Percentiles rank a stretch among this genome's conserved stretches.
These are phyloP conservation scores for Trypanosoma platydactyli DNA, from an alignment of 208 protist genomes.

Conservation along the genomic window DNA sequence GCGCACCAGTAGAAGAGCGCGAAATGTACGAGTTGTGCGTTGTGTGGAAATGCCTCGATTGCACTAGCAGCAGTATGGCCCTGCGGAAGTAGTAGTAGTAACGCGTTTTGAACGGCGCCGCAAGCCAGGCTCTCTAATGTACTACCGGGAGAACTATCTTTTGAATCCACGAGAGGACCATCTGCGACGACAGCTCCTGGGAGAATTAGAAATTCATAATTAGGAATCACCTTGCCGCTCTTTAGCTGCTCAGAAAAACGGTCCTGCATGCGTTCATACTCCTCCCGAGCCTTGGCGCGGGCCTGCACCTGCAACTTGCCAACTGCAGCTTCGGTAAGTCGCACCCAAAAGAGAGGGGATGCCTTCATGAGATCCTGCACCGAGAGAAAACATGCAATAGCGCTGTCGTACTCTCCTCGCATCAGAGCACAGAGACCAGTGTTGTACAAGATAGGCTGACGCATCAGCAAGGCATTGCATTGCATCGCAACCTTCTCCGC, in stretches of 20 bases:
- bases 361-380: constrained; percentile 76
- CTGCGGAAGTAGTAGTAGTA: constrained; percentile 72
- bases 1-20: constrained; percentile 79
- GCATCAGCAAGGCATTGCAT: constrained; percentile 34
- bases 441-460: constrained; percentile 79
- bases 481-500: constrained; percentile 50
- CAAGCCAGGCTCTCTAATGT: constrained; percentile 54
- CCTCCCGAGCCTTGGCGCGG: constrained; percentile 35
- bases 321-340: constrained; percentile 77
- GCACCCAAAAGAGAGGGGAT: constrained; percentile 83
- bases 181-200: constrained; percentile 55
- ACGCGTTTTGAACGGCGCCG: constrained; percentile 74
- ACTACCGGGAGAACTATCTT: constrained; percentile 19
- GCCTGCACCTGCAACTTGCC: constrained; percentile 46
- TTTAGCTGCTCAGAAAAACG: constrained; percentile 59
- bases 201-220: constrained; percentile 82
- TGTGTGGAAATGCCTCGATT: constrained; percentile 62
- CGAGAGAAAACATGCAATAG: constrained; percentile 65
- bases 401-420: constrained; percentile 71
- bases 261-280: constrained; percentile 80
- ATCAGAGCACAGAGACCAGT: constrained; percentile 80
- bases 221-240: constrained; percentile 67
- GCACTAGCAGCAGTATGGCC: constrained; percentile 57
- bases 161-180: constrained; percentile 26
- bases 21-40: constrained; percentile 58